These are phyloP conservation scores for Pseudoperonospora humuli DNA, from an alignment of 352 stramenopile genomes.

Conservation along the genomic window DNA sequence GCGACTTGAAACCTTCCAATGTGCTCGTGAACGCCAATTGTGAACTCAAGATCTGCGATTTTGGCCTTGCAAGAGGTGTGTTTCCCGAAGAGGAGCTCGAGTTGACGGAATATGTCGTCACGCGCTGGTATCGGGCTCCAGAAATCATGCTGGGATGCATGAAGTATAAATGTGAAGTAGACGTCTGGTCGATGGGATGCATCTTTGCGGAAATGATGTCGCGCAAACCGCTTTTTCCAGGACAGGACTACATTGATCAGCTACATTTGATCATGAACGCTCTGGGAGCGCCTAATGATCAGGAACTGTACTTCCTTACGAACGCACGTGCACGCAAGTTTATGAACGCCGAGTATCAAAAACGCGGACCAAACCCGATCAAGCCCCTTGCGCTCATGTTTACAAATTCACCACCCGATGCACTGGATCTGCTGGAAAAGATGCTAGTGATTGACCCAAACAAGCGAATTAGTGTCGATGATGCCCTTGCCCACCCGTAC, in stretches of 20 bases:
- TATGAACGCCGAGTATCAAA: conserved; percentile 77
- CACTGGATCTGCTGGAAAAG: conserved; percentile 84
- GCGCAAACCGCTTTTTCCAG: conserved; percentile 96
- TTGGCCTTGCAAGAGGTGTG: conserved; percentile 76
- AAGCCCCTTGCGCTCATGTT: conserved; percentile 76
- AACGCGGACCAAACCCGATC: conserved; percentile 48
- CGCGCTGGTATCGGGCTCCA: conserved; percentile 88
- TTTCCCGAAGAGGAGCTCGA: conserved; percentile 73
- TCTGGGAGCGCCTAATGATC: conserved; percentile 90
- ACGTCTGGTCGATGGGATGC: conserved; percentile 96
- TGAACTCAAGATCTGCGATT: conserved; percentile 87
- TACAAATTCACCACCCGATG: conserved; percentile 44
- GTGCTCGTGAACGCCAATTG: conserved; percentile 93
- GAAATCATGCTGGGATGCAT: conserved; percentile 83
- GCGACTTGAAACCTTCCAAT: conserved; percentile 97
- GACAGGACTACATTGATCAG: conserved; percentile 91
- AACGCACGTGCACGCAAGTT: conserved; percentile 83
- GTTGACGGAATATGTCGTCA: conserved; percentile 91
- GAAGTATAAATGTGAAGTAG: conserved; percentile 82
- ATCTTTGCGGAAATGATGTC: conserved; percentile 99
- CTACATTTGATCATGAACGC: conserved; percentile 96
- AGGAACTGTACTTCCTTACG: conserved; percentile 96
- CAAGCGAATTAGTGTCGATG: conserved; percentile 87
- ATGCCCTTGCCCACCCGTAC: conserved; percentile 87
- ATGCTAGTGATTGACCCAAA: conserved; percentile 91